A percentile compares a stretch with the other conserved stretches of the same genome.
Conservation (phyloP, 2,329 filamentous ascomycete genomes). For the Verticillium tricorpus region DNA sequence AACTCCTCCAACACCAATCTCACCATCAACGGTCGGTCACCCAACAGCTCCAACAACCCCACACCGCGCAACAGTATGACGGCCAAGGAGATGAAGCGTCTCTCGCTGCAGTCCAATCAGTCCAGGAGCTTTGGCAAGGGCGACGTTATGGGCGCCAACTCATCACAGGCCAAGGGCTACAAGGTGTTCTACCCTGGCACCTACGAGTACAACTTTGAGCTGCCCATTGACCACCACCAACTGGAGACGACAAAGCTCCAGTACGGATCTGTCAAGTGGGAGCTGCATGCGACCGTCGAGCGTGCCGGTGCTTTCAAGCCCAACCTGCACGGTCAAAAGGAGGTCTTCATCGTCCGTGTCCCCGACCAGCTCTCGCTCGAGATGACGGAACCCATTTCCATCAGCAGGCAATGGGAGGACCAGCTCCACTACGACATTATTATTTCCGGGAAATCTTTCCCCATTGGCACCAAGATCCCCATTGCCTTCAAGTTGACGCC, state of each 20-base stretch:
- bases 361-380: constrained; percentile 86
- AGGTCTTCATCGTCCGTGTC: constrained; percentile 78
- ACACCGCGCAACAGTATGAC: constrained; percentile 22
- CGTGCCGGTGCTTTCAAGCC: constrained; percentile 86
- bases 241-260: constrained; percentile 87
- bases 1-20: constrained; percentile 27
- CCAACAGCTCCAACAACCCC: constrained; percentile 24
- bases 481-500: constrained; percentile 94
- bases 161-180: constrained; percentile 65
- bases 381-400: constrained; percentile 88
- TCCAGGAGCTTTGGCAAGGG: constrained; percentile 82
- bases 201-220: constrained; percentile 71
- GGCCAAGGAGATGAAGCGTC: constrained; percentile 54
- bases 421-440: constrained; percentile 94
- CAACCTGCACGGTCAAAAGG: constrained; percentile 76
- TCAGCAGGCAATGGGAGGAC: constrained; percentile 90
- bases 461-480: constrained; percentile 79
- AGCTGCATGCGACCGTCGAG: constrained; percentile 79
- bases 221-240: constrained; percentile 82
- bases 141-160: constrained; percentile 60
- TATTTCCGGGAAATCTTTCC: constrained; percentile 93
- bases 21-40: constrained; percentile 17
- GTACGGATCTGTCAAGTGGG: constrained; percentile 82
- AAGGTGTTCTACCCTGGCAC: constrained; percentile 74
- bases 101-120: constrained; percentile 77